Conservation (phyloP, 352 stramenopile genomes). For the Thalassiosira mediterranea region DNA sequence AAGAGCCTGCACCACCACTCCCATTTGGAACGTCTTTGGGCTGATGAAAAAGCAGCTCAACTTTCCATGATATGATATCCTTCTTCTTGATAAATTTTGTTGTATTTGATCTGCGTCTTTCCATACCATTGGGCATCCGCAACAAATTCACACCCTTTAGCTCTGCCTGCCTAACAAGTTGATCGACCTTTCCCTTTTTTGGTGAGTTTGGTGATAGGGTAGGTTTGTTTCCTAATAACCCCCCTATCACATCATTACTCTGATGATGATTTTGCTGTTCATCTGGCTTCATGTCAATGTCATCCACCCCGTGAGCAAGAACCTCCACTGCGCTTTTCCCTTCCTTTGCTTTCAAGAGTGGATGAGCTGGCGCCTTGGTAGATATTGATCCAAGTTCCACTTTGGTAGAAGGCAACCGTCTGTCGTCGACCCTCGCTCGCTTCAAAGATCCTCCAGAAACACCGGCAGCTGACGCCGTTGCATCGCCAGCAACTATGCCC, state of each 20-base stretch:
- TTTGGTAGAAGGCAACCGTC: background rate
- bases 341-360: conserved; percentile 34
- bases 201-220: conserved; percentile 5
- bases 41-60: conserved; percentile 48
- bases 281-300: conserved; percentile 11
- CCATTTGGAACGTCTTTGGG: background rate
- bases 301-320: conserved; percentile 26
- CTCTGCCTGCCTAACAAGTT: conserved; percentile 57
- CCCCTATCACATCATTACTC: conserved; percentile 17
- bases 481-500: conserved; percentile 21
- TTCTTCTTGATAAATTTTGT: conserved; percentile 64
- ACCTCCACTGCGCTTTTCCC: conserved; percentile 19
- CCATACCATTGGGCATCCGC: conserved; percentile 70
- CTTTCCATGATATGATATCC: conserved; percentile 60
- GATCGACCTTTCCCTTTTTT: conserved; percentile 30
- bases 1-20: too few relatives aligned
- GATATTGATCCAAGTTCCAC: conserved; percentile 27
- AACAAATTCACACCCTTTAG: conserved; percentile 57
- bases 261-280: conserved; percentile 11
- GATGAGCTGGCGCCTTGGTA: conserved; percentile 32
- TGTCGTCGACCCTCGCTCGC: conserved; percentile 2
- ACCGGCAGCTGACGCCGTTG: background rate
- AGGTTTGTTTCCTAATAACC: conserved; percentile 21
- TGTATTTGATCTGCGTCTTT: conserved; percentile 64
- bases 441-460: too few relatives aligned